Percentiles rank a stretch among this genome's conserved stretches.
phyloP scores from a whole-genome alignment of 305 asterid genomes.

The Andrographis paniculata region DNA sequence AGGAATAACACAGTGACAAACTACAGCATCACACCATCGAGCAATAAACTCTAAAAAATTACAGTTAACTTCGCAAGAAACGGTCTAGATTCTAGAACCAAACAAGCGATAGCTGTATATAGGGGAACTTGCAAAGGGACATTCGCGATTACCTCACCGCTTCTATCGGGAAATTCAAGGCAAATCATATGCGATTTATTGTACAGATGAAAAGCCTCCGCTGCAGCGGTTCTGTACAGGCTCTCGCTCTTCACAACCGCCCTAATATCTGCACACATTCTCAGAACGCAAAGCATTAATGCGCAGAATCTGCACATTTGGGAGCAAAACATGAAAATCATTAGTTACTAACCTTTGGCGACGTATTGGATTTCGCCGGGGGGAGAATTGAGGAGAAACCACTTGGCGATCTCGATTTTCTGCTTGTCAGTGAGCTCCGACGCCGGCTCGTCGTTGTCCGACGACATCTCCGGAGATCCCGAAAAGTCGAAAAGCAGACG shows the following conservation, averaged over 20 bases:
- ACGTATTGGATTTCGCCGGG: conserved; percentile 93
- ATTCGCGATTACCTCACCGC: conserved; percentile 73
- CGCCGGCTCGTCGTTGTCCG: conserved; percentile 61
- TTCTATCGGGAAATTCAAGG: conserved; percentile 76
- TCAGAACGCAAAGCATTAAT: not conserved
- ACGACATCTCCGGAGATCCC: conserved; percentile 49
- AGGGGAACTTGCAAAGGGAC: conserved; percentile 6
- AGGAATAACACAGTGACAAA: no score
- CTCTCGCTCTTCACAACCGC: conserved; percentile 63
- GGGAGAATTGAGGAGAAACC: conserved; percentile 97
- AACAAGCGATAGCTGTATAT: conserved; percentile 5
- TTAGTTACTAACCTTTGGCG: conserved; percentile 52
- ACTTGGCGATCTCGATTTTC: conserved; percentile 83
- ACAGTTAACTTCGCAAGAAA: conserved; percentile 6
- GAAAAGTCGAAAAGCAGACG: conserved; percentile 10
- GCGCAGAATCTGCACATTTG: not conserved
- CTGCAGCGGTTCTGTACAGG: conserved; percentile 50
- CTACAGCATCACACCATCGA: no score
- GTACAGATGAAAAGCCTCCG: conserved; percentile 75
- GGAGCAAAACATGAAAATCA: not conserved
- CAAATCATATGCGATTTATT: conserved; percentile 84
- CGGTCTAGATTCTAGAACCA: not conserved
- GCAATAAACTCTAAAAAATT: no score
- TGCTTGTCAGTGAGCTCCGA: conserved; percentile 59
- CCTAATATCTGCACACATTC: conserved; percentile 47